These are phyloP conservation scores for Malassezia psittaci DNA, from an alignment of 1,284 basidiomycete genomes.

Conservation along the genomic window DNA sequence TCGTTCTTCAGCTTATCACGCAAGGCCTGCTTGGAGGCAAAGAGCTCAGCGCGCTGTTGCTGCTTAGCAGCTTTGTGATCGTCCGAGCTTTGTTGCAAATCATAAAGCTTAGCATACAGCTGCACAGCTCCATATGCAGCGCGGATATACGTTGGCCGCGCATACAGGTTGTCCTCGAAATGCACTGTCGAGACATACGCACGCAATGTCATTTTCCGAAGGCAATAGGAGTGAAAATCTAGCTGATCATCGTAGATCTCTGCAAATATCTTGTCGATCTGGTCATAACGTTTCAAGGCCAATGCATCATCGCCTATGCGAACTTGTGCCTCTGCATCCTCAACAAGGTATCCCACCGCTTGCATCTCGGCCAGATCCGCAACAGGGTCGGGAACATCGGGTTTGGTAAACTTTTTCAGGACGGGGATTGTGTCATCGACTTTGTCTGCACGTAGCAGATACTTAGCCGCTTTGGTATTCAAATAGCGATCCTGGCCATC, in stretches of 20 bases:
- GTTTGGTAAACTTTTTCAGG: conserved; percentile 41
- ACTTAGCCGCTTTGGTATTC: conserved; percentile 89
- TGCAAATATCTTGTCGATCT: conserved; percentile 71
- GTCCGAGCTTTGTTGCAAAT: conserved; percentile 18
- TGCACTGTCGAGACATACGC: conserved; percentile 68
- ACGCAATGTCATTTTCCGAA: conserved; percentile 77
- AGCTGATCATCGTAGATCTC: conserved; percentile 92
- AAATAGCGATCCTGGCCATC: conserved; percentile 94
- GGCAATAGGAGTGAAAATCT: conserved; percentile 92
- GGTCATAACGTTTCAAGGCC: conserved; percentile 76
- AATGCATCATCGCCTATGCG: conserved; percentile 62
- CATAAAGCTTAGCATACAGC: conserved; percentile 57
- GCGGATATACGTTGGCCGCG: conserved; percentile 65
- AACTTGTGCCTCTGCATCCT: conserved; percentile 66
- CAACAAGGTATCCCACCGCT: conserved; percentile 73
- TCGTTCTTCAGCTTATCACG: conserved; percentile 8
- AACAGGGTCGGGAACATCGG: conserved; percentile 58
- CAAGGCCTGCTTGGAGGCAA: conserved; percentile 25
- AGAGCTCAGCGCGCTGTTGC: conserved; percentile 8
- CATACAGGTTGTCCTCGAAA: conserved; percentile 71
- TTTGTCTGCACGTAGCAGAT: conserved; percentile 64
- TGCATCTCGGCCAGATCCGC: conserved; percentile 93
- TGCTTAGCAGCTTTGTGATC: conserved; percentile 28
- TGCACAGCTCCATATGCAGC: conserved; percentile 62
- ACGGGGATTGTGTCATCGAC: conserved; percentile 52